Conservation (phyloP, 2,329 filamentous ascomycete species). For the Plenodomus tracheiphilus region DNA sequence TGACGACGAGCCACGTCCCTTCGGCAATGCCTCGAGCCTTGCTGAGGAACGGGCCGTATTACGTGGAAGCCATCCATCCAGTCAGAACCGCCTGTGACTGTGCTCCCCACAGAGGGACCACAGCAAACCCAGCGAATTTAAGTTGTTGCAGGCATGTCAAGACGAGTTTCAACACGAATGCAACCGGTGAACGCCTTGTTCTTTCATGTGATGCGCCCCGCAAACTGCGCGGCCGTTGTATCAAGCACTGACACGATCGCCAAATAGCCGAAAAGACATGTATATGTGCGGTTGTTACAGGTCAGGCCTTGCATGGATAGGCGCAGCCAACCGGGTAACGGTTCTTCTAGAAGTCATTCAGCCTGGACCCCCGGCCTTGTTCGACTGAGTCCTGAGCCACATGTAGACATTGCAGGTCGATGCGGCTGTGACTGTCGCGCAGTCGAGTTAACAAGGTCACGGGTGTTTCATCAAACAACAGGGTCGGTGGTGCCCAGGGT, state of each 20-base stretch:
- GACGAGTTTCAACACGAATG: constrained; percentile 8
- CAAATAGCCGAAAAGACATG: constrained; percentile 40
- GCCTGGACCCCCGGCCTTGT: constrained; percentile 20
- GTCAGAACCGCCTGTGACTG: background rate
- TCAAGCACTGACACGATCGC: constrained; percentile 31
- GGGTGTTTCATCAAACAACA: constrained; percentile 2
- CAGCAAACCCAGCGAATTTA: background rate
- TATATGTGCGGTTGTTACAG: constrained; percentile 38
- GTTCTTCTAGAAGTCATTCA: constrained; percentile 31
- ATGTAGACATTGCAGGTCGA: background rate
- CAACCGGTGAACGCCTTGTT: constrained; percentile 6
- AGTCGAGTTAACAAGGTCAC: background rate
- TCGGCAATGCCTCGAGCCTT: background rate
- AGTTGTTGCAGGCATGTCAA: constrained; percentile 1
- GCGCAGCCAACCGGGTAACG: constrained; percentile 26
- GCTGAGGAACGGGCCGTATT: background rate
- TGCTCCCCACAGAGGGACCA: background rate
- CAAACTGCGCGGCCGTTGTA: constrained; percentile 24
- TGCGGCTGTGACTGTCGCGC: too few species aligned
- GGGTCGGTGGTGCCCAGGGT: constrained; percentile 1
- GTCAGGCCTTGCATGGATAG: constrained; percentile 26
- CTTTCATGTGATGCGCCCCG: constrained; percentile 36
- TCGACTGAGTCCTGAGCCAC: constrained; percentile 17
- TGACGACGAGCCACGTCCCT: too few species aligned
- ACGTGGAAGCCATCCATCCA: background rate